Base-by-base conservation (phyloP, 768 basidiomycete genomes). In the Suillus discolor region DNA sequence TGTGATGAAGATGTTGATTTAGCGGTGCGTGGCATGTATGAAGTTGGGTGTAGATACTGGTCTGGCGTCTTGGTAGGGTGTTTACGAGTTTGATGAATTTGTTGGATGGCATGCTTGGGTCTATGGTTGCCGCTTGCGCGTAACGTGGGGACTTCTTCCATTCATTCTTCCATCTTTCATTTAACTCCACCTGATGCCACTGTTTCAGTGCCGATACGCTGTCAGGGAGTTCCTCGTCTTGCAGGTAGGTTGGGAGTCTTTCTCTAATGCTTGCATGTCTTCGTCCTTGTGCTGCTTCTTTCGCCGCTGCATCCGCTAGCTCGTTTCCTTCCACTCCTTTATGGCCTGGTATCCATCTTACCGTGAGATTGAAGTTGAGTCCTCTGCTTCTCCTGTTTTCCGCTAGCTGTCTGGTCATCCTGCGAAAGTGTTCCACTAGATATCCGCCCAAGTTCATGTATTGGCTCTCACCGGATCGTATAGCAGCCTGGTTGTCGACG, bases 31-130 rank as follows among this genome's bases (percentile, higher is more conserved):
- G 79, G 2, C 72, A 73, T 2, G 75, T 75, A 1, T 71, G 42
- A 18, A 81, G 70, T 61, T 80, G 79, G 1, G 69, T 66, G 0
- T 80, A 44, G 6, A 79, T 39, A 47, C 73, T 71, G 12, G 70
- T 65, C 2, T 73, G 61, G 25, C 64, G 59, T 47, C 69, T 45
- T 1, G 65, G 62, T 2, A 76, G 44, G 0, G 39, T 31, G 11
- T 57, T 34, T 9, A 66, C 61, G 0, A 64, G 38, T 57, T 67
- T 71, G 15, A 39, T n/a, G 34, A 28, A 61, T 2, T 25, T 47
- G 9, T 41, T 38, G 6, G 53, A 55, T 7, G 62, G 54, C 25
- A 49, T 49, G 23, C 1, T 15, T 6, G 47, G 6, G 23, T 49
- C 47, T 0, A 49, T 15, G 47, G 47, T 5, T 25, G 11, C 12